Evolutionary conservation across 805 yeast species (phyloP), one percentile per base, ranked within the genome.

Genomic region (Candida insectorum): DNA sequence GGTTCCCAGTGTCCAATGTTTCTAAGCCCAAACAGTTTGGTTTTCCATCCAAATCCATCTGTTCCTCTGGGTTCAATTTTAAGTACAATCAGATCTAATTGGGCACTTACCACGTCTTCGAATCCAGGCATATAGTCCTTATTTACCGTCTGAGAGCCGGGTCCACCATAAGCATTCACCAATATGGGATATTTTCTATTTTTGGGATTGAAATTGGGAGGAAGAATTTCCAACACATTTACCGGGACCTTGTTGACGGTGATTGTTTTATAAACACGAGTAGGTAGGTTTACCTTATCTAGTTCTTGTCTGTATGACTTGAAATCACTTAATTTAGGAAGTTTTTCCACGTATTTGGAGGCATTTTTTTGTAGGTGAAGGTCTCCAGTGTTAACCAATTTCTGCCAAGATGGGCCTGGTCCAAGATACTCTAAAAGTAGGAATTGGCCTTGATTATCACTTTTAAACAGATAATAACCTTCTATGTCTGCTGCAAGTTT

Each of bases 41-140:
- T 75, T 16, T 57, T 58, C 91, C 93, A 83, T 4, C 85, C 86
- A 48, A 77, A 75, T 4, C 80, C 82, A n/a, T 85, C 87, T 0
- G 93, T 82, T 2, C 94, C 93, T 52, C 93, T 65, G 12, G 94
- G 93, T 46, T 85, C 95, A 27, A 85, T 74, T 28, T 76, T 69
- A 31, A 84, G 54, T 1, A 83, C 78, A 18, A 84, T 66, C 0
- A 81, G 76, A 47, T 79, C 74, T 28, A 81, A 48, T 2, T 69
- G 62, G 1, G 85, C 72, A 16, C 78, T 65, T 0, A 78, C 71
- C 3, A 75, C 65, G 30, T 80, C 81, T 43, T 79, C 81, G 44
- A 82, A 78, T 7, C 73, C 76, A 16, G 75, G 56, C 6, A 53
- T 52, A 41, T 70, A 77, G 15, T 60, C 53, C 11, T 75, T 64